A percentile compares a stretch with the other conserved stretches of the same genome.
Conservation (phyloP, 306 rosid genomes). For the Trifolium pratense region DNA sequence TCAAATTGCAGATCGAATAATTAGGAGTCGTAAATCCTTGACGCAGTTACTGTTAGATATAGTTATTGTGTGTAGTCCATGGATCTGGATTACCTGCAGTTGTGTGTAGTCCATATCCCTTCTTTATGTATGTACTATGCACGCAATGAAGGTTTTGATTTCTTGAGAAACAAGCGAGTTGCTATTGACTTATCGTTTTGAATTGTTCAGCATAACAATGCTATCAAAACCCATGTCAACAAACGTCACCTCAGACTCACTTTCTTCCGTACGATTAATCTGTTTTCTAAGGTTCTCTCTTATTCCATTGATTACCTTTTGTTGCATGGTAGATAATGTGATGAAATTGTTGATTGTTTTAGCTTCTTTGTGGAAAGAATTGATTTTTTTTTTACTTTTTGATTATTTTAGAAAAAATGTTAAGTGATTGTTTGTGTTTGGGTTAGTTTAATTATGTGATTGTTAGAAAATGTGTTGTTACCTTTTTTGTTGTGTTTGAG, state of each 20-base stretch:
- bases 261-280: slow-evolving; percentile 82
- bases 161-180: slow-evolving; percentile 91
- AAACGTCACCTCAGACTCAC: slow-evolving; percentile 79
- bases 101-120: no score
- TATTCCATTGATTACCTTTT: background rate
- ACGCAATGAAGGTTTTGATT: slow-evolving; percentile 76
- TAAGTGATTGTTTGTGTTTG: no score
- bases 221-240: slow-evolving; percentile 57
- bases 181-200: slow-evolving; percentile 92
- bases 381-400: slow-evolving; percentile 20
- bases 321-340: background rate
- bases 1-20: no score
- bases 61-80: no score
- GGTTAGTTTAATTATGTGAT: no score
- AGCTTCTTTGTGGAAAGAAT: background rate
- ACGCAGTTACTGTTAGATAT: no score
- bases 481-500: slow-evolving; percentile 6
- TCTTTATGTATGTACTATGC: no score
- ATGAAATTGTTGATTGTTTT: slow-evolving; percentile 7
- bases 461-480: background rate
- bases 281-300: slow-evolving; percentile 72
- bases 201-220: slow-evolving; percentile 86
- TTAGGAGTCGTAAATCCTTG: no score
- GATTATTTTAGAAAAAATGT: background rate
- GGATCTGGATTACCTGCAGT: no score